phyloP scores from a whole-genome alignment of 202 grass and related monocot genomes.

The Cymbopogon flexuosus region DNA sequence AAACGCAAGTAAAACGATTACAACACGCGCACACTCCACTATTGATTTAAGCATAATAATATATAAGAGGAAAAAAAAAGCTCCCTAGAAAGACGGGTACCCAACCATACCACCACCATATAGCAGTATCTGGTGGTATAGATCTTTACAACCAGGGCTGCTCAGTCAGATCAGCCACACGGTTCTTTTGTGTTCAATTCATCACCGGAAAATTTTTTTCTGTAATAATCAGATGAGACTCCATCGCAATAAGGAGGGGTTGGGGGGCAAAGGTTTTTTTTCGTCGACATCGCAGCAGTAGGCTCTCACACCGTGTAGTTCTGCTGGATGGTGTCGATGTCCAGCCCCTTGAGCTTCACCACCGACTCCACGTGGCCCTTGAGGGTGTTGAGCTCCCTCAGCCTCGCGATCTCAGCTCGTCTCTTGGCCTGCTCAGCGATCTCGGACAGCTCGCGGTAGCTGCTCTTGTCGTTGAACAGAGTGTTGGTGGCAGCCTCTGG shows the following conservation, averaged over 20 bases:
- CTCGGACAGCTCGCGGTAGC: slow-evolving; percentile 94
- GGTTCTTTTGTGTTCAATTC: slow-evolving; percentile 15
- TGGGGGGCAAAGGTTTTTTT: not conserved
- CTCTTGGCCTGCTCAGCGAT: slow-evolving; percentile 94
- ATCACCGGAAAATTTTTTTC: slow-evolving; percentile 29
- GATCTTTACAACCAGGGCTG: slow-evolving; percentile 48
- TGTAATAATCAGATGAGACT: slow-evolving; percentile 24
- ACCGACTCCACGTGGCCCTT: slow-evolving; percentile 83
- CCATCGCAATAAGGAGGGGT: not conserved
- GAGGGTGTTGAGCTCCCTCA: slow-evolving; percentile 67
- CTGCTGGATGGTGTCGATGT: slow-evolving; percentile 82
- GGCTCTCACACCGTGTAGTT: slow-evolving; percentile 66
- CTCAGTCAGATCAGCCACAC: slow-evolving; percentile 43
- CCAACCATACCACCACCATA: slow-evolving; percentile 33
- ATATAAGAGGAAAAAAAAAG: not conserved
- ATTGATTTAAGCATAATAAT: slow-evolving; percentile 9
- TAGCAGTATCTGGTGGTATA: slow-evolving; percentile 38
- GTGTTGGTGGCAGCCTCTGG: slow-evolving; percentile 33
- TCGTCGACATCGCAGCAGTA: not conserved
- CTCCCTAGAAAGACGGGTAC: slow-evolving; percentile 33
- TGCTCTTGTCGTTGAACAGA: slow-evolving; percentile 78
- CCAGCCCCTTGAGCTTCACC: slow-evolving; percentile 72
- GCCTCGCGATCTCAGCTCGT: slow-evolving; percentile 83
- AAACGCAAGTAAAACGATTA: slow-evolving; percentile 32
- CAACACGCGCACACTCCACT: slow-evolving; percentile 40